A percentile compares a stretch with the other conserved stretches of the same genome.
Conservation (phyloP, 2,329 filamentous ascomycete species). For the Fusarium caatingaense region DNA sequence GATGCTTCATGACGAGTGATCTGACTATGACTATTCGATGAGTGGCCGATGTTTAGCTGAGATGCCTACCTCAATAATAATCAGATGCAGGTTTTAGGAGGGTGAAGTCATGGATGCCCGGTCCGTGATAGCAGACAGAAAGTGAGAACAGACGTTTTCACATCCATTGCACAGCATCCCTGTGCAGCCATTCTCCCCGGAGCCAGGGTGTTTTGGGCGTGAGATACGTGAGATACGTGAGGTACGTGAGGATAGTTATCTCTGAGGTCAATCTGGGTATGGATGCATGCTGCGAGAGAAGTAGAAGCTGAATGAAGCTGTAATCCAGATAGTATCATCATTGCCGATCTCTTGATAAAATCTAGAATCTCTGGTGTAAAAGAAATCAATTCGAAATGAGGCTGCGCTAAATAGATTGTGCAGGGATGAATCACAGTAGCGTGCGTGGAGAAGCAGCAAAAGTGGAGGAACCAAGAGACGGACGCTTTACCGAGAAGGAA, state of each 20-base stretch:
- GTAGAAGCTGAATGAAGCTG: neutral
- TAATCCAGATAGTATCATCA: neutral
- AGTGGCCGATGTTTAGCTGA: slow-evolving; percentile 32
- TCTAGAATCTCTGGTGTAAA: slow-evolving; percentile 1
- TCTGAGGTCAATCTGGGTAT: neutral
- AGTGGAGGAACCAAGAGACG: slow-evolving; percentile 31
- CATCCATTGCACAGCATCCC: slow-evolving; percentile 34
- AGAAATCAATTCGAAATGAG: slow-evolving; percentile 31
- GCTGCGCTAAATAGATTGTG: slow-evolving; percentile 36
- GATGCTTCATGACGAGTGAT: slow-evolving; percentile 14
- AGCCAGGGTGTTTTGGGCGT: slow-evolving; percentile 21
- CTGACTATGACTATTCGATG: slow-evolving; percentile 13
- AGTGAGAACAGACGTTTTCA: slow-evolving; percentile 31
- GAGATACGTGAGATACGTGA: slow-evolving; percentile 6
- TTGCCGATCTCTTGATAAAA: neutral
- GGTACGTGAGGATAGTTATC: neutral
- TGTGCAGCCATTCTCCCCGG: slow-evolving; percentile 21
- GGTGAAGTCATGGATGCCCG: slow-evolving; percentile 35
- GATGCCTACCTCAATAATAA: slow-evolving; percentile 25
- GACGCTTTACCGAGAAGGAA: slow-evolving; percentile 39
- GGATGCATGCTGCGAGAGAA: no score
- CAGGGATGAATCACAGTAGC: slow-evolving; percentile 33
- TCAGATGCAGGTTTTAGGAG: slow-evolving; percentile 20
- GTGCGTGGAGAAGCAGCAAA: slow-evolving; percentile 31
- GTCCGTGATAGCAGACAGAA: slow-evolving; percentile 8